A percentile compares a stretch with the other conserved stretches of the same genome.
Evolutionary conservation across 2,329 filamentous ascomycete species (phyloP).

Genomic region (Colletotrichum tropicale): DNA sequence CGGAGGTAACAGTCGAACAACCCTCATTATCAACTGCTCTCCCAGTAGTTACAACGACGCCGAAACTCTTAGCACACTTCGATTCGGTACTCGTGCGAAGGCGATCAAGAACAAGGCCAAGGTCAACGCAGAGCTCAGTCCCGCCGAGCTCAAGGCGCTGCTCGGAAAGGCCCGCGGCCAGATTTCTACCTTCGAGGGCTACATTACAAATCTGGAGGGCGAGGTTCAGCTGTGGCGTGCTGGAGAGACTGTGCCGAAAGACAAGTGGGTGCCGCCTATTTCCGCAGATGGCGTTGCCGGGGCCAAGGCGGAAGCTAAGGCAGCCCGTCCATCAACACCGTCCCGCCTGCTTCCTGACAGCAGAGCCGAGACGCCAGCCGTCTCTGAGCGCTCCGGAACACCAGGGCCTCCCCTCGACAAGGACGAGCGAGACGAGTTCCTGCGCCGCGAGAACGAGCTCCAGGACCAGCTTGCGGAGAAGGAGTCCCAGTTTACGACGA

Average conservation of each 20-base stretch:
- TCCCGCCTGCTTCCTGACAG: constrained; percentile 58
- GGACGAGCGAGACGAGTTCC: constrained; percentile 95
- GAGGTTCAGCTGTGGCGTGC: constrained; percentile 88
- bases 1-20: constrained; percentile 97
- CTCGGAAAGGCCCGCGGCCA: constrained; percentile 92
- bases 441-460: constrained; percentile 93
- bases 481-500: constrained; percentile 78
- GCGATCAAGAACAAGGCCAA: constrained; percentile 99
- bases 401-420: constrained; percentile 90
- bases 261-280: constrained; percentile 79
- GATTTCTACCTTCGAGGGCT: constrained; percentile 85
- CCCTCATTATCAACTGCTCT: constrained; percentile 98
- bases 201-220: constrained; percentile 81
- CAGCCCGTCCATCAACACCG: constrained; percentile 57
- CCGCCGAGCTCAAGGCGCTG: constrained; percentile 89
- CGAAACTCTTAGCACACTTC: constrained; percentile 89
- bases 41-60: constrained; percentile 97
- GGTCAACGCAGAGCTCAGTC: constrained; percentile 97
- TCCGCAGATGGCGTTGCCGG: constrained; percentile 53
- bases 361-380: constrained; percentile 64
- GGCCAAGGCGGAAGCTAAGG: constrained; percentile 45
- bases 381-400: constrained; percentile 84
- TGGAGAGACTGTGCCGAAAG: constrained; percentile 87
- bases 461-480: constrained; percentile 96
- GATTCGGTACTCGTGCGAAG: constrained; percentile 96